These are phyloP conservation scores for Cyberlindnera lachancei DNA, from an alignment of 805 yeast species.

Conservation along the genomic window DNA sequence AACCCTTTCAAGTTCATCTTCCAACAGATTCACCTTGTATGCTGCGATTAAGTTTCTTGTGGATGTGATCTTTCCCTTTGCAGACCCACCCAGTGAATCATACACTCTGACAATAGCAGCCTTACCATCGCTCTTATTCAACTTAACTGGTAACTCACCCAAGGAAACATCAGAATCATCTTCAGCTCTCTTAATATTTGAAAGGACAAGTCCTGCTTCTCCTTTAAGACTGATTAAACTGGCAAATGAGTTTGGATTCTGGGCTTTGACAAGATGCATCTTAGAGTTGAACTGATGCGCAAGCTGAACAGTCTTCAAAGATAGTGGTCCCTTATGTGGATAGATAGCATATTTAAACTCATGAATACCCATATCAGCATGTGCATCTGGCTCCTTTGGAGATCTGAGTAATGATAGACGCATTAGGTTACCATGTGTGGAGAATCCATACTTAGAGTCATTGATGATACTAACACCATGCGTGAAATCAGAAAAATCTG, in stretches of 20 bases:
- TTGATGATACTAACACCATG: constrained; percentile 86
- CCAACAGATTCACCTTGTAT: constrained; percentile 30
- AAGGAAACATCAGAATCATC: constrained; percentile 53
- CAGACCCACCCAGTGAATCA: constrained; percentile 81
- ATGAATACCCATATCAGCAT: constrained; percentile 91
- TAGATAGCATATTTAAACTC: constrained; percentile 72
- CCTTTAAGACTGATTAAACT: constrained; percentile 34
- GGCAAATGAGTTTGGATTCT: constrained; percentile 15
- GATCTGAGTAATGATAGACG: constrained; percentile 81
- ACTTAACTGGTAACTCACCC: constrained; percentile 37
- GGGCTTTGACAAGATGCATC: constrained; percentile 13
- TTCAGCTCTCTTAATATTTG: constrained; percentile 82
- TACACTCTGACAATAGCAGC: constrained; percentile 68
- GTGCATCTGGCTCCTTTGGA: constrained; percentile 90
- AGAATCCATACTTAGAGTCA: constrained; percentile 84
- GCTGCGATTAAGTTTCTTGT: constrained; percentile 24
- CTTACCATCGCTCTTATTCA: constrained; percentile 36
- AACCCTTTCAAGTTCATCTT: constrained; percentile 30
- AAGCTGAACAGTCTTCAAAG: constrained; percentile 56
- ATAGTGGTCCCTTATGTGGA: constrained; percentile 72
- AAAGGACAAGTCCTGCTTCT: constrained; percentile 51
- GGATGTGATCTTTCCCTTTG: constrained; percentile 44
- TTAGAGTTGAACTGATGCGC: constrained; percentile 75
- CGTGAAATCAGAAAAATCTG: constrained; percentile 78
- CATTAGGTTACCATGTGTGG: constrained; percentile 89